These are phyloP conservation scores for Xylaria sp. DNA, from an alignment of 2,329 filamentous ascomycete species.

Conservation along the genomic window DNA sequence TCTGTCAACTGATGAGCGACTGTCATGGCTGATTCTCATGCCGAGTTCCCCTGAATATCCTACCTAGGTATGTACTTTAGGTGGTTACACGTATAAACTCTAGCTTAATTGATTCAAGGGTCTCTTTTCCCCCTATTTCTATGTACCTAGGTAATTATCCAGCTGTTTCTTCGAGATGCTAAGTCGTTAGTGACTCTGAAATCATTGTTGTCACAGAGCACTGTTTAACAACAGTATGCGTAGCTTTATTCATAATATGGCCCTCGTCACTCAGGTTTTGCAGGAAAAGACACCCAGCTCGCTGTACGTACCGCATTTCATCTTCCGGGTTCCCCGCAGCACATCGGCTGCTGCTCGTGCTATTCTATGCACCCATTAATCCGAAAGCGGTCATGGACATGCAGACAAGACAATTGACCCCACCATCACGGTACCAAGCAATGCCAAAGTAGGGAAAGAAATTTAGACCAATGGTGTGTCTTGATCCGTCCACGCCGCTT, in stretches of 20 bases:
- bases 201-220: no score
- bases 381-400: constrained; percentile 23
- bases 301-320: neutral
- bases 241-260: no score
- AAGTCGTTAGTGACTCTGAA: no score
- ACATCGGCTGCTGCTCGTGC: constrained; percentile 8
- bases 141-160: no score
- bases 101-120: no score
- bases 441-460: constrained; percentile 9
- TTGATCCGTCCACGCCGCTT: constrained; percentile 8
- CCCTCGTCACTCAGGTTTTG: no score
- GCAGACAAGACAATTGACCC: constrained; percentile 9
- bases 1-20: neutral
- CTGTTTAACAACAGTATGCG: no score
- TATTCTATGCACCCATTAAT: constrained; percentile 16
- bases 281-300: neutral
- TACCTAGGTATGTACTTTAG: no score
- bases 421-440: constrained; percentile 13
- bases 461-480: constrained; percentile 16
- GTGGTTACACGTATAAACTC: no score
- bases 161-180: no score
- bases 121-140: no score
- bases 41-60: constrained; percentile 20
- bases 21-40: no score
- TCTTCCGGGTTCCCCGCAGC: constrained; percentile 25